A percentile compares a stretch with the other conserved stretches of the same genome.
These are phyloP conservation scores for Metarhizium humberi DNA, from an alignment of 2,329 filamentous ascomycete species.

Conservation along the genomic window DNA sequence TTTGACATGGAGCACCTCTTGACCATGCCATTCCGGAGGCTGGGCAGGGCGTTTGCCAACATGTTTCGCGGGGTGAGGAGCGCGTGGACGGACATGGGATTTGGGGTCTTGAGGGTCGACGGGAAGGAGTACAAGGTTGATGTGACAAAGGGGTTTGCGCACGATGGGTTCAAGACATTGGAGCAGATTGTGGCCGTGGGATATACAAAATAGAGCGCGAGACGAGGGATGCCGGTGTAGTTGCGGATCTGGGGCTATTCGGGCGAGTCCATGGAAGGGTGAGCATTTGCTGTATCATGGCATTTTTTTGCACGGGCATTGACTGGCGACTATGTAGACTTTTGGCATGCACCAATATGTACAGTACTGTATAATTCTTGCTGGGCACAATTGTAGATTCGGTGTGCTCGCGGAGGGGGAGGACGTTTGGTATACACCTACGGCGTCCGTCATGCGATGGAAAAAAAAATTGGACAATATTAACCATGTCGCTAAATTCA, in stretches of 20 bases:
- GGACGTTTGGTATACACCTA: too few species aligned
- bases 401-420: too few species aligned
- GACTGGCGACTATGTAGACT: not conserved
- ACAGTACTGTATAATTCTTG: not conserved
- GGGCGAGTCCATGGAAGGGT: not conserved
- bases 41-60: constrained; percentile 28
- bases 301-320: not conserved
- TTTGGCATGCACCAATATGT: not conserved
- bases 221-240: too few species aligned
- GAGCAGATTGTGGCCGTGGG: constrained; percentile 40
- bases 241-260: not conserved
- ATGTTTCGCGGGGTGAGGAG: constrained; percentile 37
- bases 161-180: constrained; percentile 49
- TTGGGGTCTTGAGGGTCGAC: constrained; percentile 38
- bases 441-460: too few species aligned
- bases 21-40: constrained; percentile 47
- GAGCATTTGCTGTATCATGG: not conserved
- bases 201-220: not conserved
- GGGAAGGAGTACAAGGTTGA: constrained; percentile 47
- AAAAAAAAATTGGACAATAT: too few species aligned
- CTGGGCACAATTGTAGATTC: too few species aligned
- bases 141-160: constrained; percentile 44
- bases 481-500: too few species aligned
- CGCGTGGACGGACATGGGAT: constrained; percentile 48
- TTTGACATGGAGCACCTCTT: constrained; percentile 47